These are phyloP conservation scores for Monilinia polystroma DNA, from an alignment of 2,329 filamentous ascomycete species.

Conservation along the genomic window DNA sequence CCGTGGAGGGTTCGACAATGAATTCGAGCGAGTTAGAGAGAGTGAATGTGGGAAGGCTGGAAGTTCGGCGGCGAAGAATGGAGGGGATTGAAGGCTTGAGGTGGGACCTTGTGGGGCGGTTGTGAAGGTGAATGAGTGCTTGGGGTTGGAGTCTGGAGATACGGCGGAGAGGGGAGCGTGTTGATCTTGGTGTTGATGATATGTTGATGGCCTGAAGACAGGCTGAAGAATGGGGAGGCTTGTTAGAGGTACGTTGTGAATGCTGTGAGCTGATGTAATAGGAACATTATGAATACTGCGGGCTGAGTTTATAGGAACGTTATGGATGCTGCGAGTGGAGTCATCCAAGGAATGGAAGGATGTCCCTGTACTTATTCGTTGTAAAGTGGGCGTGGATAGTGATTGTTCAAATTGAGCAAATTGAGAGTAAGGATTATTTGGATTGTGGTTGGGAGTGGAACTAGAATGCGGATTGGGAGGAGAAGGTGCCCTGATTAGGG, in stretches of 20 bases:
- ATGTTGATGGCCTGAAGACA: slow-evolving; percentile 3
- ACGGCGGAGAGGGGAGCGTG: slow-evolving; percentile 14
- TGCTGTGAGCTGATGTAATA: background rate
- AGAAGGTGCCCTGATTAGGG: background rate
- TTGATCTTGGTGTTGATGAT: background rate
- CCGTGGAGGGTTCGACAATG: slow-evolving; percentile 1
- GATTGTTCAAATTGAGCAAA: slow-evolving; percentile 23
- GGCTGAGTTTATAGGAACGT: background rate
- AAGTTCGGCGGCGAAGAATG: background rate
- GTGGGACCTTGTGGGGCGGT: slow-evolving; percentile 9
- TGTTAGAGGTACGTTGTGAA: background rate
- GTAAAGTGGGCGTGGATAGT: slow-evolving; percentile 16
- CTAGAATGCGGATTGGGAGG: background rate
- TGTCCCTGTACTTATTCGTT: slow-evolving; percentile 14
- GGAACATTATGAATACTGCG: slow-evolving; percentile 13
- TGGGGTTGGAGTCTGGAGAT: slow-evolving; percentile 13
- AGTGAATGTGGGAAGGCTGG: background rate
- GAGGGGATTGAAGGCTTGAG: background rate
- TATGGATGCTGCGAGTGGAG: slow-evolving; percentile 8
- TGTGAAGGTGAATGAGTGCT: slow-evolving; percentile 23
- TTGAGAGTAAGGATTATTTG: slow-evolving; percentile 21
- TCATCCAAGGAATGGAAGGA: slow-evolving; percentile 15
- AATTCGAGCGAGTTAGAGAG: slow-evolving; percentile 8
- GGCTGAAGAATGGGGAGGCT: background rate
- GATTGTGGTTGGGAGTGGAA: slow-evolving; percentile 3